A percentile compares a stretch with the other conserved stretches of the same genome.
Evolutionary conservation across 768 basidiomycete genomes (phyloP).

Genomic region (Lentinus tigrinus): DNA sequence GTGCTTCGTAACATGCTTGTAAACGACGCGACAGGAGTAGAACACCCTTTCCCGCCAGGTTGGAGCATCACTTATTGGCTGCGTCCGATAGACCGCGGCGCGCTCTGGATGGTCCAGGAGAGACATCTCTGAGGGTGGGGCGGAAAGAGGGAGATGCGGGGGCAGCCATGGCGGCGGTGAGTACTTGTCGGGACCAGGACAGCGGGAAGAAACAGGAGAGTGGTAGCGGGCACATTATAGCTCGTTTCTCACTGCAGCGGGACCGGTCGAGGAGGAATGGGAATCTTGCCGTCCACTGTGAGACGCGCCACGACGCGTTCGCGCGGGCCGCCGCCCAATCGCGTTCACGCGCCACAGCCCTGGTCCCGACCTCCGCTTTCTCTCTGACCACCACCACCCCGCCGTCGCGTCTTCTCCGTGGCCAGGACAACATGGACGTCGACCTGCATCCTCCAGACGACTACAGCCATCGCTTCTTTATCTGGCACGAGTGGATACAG

Average conservation of each 20-base stretch:
- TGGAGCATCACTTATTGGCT: not conserved
- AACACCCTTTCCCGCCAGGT: not conserved
- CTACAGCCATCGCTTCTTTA: constrained; percentile 80
- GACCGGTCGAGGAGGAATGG: constrained; percentile 11
- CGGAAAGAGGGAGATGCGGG: not conserved
- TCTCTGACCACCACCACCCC: constrained; percentile 4
- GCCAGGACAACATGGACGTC: constrained; percentile 39
- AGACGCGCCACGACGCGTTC: constrained; percentile 16
- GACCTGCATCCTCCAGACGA: constrained; percentile 82
- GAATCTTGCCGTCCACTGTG: constrained; percentile 11
- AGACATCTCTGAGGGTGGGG: constrained; percentile 11
- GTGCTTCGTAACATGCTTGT: constrained; percentile 24
- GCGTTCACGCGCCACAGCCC: constrained; percentile 15
- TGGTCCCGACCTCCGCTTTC: not conserved
- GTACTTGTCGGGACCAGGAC: constrained; percentile 24
- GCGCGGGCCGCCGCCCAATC: too few species aligned
- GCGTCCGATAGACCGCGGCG: constrained; percentile 2
- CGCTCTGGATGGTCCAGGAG: constrained; percentile 23
- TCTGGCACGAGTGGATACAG: constrained; percentile 91
- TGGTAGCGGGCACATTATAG: constrained; percentile 22
- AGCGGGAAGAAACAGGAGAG: constrained; percentile 24
- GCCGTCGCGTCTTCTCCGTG: not conserved
- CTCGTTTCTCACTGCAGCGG: constrained; percentile 19
- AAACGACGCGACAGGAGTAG: not conserved
- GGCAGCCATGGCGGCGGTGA: constrained; percentile 17